Percentiles rank a stretch among this genome's conserved stretches.
phyloP scores from a whole-genome alignment of 768 basidiomycete genomes.

The Glaciozyma martinii region DNA sequence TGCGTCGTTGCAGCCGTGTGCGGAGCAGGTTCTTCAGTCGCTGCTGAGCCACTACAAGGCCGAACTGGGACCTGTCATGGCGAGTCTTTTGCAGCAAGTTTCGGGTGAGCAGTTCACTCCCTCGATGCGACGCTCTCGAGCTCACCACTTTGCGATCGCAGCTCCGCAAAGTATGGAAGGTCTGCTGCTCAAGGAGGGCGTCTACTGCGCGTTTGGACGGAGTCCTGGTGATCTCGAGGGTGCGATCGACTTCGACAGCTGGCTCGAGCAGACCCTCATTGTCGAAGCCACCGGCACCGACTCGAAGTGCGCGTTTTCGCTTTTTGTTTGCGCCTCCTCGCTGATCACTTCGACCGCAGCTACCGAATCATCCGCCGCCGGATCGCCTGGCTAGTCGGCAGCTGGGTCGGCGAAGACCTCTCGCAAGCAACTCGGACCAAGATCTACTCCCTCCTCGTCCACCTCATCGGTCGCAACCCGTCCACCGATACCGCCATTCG shows the following conservation, averaged over 20 bases:
- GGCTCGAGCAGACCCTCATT: constrained; percentile 56
- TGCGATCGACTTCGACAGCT: constrained; percentile 58
- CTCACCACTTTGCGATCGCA: constrained; percentile 20
- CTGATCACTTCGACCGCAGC: constrained; percentile 42
- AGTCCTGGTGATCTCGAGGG: constrained; percentile 58
- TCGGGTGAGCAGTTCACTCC: constrained; percentile 46
- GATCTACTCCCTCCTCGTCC: constrained; percentile 72
- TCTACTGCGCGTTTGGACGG: constrained; percentile 83
- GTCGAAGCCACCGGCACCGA: constrained; percentile 55
- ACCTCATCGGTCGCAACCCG: constrained; percentile 55
- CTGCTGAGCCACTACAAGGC: constrained; percentile 60
- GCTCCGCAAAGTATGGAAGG: constrained; percentile 49
- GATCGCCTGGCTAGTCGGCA: constrained; percentile 87
- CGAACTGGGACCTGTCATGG: constrained; percentile 60
- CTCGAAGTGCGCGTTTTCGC: constrained; percentile 50
- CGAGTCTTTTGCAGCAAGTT: constrained; percentile 52
- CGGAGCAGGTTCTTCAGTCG: constrained; percentile 81
- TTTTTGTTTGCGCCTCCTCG: too few species aligned
- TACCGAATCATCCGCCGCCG: constrained; percentile 89
- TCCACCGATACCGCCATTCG: constrained; percentile 78
- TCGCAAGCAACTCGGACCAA: constrained; percentile 53
- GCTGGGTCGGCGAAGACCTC: constrained; percentile 63
- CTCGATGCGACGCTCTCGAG: not conserved
- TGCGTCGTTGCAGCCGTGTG: constrained; percentile 58
- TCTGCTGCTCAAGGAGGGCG: constrained; percentile 69